These are phyloP conservation scores for Dictyostelium purpureum DNA, from an alignment of 78 protist species.

Conservation along the genomic window DNA sequence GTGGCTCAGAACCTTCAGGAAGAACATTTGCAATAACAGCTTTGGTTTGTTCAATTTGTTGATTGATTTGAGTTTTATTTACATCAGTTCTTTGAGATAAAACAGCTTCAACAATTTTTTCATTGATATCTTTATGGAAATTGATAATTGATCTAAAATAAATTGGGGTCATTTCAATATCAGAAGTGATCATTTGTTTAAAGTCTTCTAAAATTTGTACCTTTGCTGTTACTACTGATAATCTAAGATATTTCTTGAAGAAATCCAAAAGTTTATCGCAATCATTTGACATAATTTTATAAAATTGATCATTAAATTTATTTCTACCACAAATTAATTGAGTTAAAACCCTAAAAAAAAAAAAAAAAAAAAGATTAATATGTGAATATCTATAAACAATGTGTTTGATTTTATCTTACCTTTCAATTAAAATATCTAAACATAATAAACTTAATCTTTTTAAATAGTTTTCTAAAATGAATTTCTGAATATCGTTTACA, in stretches of 20 bases:
- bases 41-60: background rate
- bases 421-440: slow-evolving; percentile 69
- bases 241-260: slow-evolving; percentile 67
- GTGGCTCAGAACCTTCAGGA: slow-evolving; percentile 14
- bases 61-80: background rate
- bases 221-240: slow-evolving; percentile 49
- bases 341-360: background rate
- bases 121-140: slow-evolving; percentile 53
- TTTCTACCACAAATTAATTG: slow-evolving; percentile 56
- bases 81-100: slow-evolving; percentile 47
- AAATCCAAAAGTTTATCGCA: slow-evolving; percentile 59
- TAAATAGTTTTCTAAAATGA: slow-evolving; percentile 60
- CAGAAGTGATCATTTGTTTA: slow-evolving; percentile 36
- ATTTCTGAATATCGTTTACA: slow-evolving; percentile 44
- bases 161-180: slow-evolving; percentile 40
- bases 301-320: slow-evolving; percentile 27
- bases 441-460: slow-evolving; percentile 49
- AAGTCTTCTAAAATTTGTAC: slow-evolving; percentile 67
- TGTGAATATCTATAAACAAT: background rate
- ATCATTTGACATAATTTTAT: slow-evolving; percentile 27
- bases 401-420: background rate
- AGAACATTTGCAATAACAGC: background rate
- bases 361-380: background rate
- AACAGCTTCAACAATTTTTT: slow-evolving; percentile 39
- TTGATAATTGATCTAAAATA: slow-evolving; percentile 51